Conservation (phyloP, 2,329 filamentous ascomycete genomes). For the Fusarium zealandicum region DNA sequence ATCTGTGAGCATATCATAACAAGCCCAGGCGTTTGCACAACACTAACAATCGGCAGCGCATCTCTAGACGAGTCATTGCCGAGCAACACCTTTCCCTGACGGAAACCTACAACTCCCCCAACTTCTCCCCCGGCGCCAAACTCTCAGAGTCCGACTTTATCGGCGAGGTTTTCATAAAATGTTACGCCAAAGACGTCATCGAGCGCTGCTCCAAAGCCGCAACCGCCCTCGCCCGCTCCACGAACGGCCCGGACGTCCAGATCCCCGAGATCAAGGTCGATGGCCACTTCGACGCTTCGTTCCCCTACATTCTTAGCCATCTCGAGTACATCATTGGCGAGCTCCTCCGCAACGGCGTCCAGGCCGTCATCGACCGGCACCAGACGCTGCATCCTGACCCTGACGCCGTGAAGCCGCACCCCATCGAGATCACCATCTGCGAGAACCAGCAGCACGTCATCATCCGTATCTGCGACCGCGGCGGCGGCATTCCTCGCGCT, state of each 20-base stretch:
- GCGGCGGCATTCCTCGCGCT: constrained; percentile 86
- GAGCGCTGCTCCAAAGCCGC: constrained; percentile 81
- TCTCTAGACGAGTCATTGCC: constrained; percentile 94
- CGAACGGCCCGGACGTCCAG: constrained; percentile 73
- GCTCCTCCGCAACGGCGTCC: constrained; percentile 91
- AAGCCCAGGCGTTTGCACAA: neutral
- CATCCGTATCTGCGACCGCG: constrained; percentile 93
- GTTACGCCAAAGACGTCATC: constrained; percentile 88
- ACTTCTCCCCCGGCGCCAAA: constrained; percentile 84
- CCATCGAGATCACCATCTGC: constrained; percentile 93
- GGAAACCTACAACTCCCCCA: constrained; percentile 89
- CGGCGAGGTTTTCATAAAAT: constrained; percentile 93
- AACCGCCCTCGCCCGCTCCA: constrained; percentile 74
- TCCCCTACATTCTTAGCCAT: constrained; percentile 95
- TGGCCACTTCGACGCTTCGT: constrained; percentile 87
- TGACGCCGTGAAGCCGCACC: constrained; percentile 63
- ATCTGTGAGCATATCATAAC: constrained; percentile 69
- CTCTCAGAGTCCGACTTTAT: constrained; percentile 82
- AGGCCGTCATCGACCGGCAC: constrained; percentile 84
- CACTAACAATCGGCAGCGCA: constrained; percentile 64
- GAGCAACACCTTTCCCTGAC: constrained; percentile 96
- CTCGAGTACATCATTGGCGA: constrained; percentile 98
- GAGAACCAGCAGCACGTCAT: constrained; percentile 95
- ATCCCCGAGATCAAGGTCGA: constrained; percentile 84
- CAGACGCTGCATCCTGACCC: constrained; percentile 47